Percentiles rank a stretch among this genome's conserved stretches.
phyloP scores from a whole-genome alignment of 1,284 basidiomycete species.

The Ceratobasidium theobromae region DNA sequence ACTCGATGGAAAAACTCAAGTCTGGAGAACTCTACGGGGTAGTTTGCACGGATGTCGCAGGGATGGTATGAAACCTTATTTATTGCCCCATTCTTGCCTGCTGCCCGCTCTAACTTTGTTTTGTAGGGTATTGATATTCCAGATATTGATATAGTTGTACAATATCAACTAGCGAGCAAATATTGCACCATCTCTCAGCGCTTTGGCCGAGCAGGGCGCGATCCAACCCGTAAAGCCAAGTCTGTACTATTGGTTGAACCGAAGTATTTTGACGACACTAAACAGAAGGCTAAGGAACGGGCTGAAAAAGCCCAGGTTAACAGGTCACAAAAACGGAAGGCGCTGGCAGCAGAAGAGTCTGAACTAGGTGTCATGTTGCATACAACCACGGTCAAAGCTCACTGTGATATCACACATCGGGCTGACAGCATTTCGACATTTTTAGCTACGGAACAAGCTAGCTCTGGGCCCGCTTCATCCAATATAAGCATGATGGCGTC shows the following conservation, averaged over 20 bases:
- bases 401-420: too few relatives aligned
- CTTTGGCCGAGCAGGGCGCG: not conserved
- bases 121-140: constrained; percentile 17
- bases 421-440: too few relatives aligned
- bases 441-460: too few relatives aligned
- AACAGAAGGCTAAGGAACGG: not conserved
- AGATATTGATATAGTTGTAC: not conserved
- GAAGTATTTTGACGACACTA: constrained; percentile 1
- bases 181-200: not conserved
- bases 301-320: not conserved
- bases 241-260: not conserved
- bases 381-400: too few relatives aligned
- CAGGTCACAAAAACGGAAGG: not conserved
- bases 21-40: not conserved
- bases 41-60: constrained; percentile 14
- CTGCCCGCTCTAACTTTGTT: not conserved
- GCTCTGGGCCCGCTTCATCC: too few relatives aligned
- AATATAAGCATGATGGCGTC: too few relatives aligned
- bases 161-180: not conserved
- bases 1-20: not conserved
- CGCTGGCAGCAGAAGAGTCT: not conserved
- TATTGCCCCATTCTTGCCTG: not conserved
- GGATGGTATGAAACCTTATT: constrained; percentile 9
- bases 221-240: not conserved
- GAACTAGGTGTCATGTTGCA: too few relatives aligned